Evolutionary conservation across 371 early-diverging fungal species (phyloP), one percentile per base, ranked within the genome.

Genomic region (Batrachochytrium dendrobatidis): DNA sequence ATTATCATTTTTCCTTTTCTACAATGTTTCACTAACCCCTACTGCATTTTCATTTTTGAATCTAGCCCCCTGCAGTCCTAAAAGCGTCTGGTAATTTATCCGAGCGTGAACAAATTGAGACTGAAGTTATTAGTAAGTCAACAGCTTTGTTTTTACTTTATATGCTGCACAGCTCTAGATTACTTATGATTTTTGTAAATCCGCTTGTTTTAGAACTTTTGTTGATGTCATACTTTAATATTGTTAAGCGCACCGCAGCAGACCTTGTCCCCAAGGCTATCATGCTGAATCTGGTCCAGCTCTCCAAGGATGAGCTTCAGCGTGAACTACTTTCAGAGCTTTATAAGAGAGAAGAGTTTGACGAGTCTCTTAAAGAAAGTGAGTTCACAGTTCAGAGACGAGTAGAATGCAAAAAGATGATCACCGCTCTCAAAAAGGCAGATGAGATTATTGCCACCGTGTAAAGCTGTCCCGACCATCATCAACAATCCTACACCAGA

Each of bases 251-350:
- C 55, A 98, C 95, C 3, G 86, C 95, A 59, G 83, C 94, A 45
- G 99, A 99, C 70, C 89, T 98, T 78, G 92, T 99, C 0, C 99
- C 99, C 48, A 99, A 99, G 70, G 94, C 99, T 6, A 91, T 99
- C 62, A 98, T 99, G 96, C 81, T 91, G 30, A 96, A 98, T 72
- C 80, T 99, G 33, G 99, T 99, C 1, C 79, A 74, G 52, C 83
- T 83, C 60, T 80, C 95, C 32, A 94, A 92, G 75, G 91, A 94
- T 43, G 88, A 89, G 32, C 81, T 99, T 53, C 99, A 99, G 73
- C 82, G 93, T 31, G 94, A 93, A 70, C 80, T 99, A 24, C 81
- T 99, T 25, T 77, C 89, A 53, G 99, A 99, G 70, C 75, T 99
- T 34, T 99, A 99, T 82, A 93, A 94, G 77, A 76, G 83, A 25